Evolutionary conservation across 805 yeast species (phyloP), one percentile per base, ranked within the genome.

Genomic region (Kazachstania taianensis): DNA sequence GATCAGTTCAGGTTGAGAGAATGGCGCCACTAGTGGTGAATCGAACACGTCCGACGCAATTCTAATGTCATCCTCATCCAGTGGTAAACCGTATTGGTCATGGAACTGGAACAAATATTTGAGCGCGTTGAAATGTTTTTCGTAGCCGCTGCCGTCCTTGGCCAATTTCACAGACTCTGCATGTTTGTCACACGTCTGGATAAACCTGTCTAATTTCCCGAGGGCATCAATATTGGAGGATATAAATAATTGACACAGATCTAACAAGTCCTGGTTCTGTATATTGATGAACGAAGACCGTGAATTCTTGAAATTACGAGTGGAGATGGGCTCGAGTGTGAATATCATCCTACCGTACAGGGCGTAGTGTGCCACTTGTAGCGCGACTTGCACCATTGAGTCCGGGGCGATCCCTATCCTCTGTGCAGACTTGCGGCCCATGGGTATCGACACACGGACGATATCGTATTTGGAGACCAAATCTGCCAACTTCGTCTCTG

Each of bases 361-460:
- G 0, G 94, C 92, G 56, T 85, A 86, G 57, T 86, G 87, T 2
- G 94, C 84, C 7, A 89, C 78, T 56, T 86, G 96, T 58, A 86
- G 75, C 7, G 92, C 81, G 73, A 86, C 73, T 57, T 86, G 96
- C 28, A 85, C 79, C 64, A 81, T 80, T 0, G 94, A 89, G 63
- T 86, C 96, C 0, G 94, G 87, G 30, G 84, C 78, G 52, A 76
- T 74, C 28, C 86, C 89, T 75, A 81, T 73, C 41, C 75, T 78
- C 48, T 77, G 77, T 43, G 86, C 83, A 42, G 75, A 72, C 39
- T 78, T 74, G 53, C 80, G 71, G 19, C 96, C 96, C 61, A 73
- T 82, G 42, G 79, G 82, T 36, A 86, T 64, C 14, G 81, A 80
- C 41, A 72, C 68, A 48, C 81, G 81, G 50, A 81, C 84, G 49